These are phyloP conservation scores for Phytopythium chamaehyphon DNA, from an alignment of 352 stramenopile species.

Conservation along the genomic window DNA sequence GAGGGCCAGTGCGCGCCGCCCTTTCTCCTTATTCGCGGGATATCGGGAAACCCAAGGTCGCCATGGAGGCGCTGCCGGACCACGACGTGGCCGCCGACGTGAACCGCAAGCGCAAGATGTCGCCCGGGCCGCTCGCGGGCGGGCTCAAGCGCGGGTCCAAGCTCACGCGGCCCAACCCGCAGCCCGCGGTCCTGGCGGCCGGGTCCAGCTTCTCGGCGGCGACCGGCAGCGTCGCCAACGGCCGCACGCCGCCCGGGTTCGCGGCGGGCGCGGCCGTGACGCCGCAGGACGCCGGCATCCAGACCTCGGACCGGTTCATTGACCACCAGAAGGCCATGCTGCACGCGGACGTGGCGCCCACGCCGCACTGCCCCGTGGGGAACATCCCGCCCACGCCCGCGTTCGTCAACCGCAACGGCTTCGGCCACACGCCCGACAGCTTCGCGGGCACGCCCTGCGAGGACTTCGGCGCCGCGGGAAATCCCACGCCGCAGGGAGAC, in stretches of 20 bases:
- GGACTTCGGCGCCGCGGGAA: slow-evolving; percentile 25
- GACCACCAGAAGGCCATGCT: slow-evolving; percentile 78
- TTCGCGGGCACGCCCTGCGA: slow-evolving; percentile 59
- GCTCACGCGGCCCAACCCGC: slow-evolving; percentile 32
- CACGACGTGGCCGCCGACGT: slow-evolving; percentile 20
- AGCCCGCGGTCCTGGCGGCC: not conserved
- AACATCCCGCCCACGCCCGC: slow-evolving; percentile 84
- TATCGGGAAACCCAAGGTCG: slow-evolving; percentile 5
- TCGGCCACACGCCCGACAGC: slow-evolving; percentile 55
- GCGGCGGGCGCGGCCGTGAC: slow-evolving; percentile 14
- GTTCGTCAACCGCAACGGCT: slow-evolving; percentile 67
- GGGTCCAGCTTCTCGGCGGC: slow-evolving; percentile 6
- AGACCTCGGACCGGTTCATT: slow-evolving; percentile 72
- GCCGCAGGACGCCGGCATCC: slow-evolving; percentile 28
- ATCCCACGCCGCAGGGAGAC: slow-evolving; percentile 12
- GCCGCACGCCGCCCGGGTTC: slow-evolving; percentile 26
- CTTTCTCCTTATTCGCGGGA: not conserved
- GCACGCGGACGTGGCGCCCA: slow-evolving; percentile 68
- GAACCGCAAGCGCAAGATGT: slow-evolving; percentile 81
- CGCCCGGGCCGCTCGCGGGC: slow-evolving; percentile 27
- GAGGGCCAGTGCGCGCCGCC: too few species aligned
- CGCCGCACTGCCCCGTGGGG: slow-evolving; percentile 61
- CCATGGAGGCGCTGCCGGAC: slow-evolving; percentile 17
- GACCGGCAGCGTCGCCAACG: slow-evolving; percentile 22
- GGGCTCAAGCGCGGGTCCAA: slow-evolving; percentile 49